Evolutionary conservation across 2,329 filamentous ascomycete genomes (phyloP).

Genomic region (Fusarium kyushuense): DNA sequence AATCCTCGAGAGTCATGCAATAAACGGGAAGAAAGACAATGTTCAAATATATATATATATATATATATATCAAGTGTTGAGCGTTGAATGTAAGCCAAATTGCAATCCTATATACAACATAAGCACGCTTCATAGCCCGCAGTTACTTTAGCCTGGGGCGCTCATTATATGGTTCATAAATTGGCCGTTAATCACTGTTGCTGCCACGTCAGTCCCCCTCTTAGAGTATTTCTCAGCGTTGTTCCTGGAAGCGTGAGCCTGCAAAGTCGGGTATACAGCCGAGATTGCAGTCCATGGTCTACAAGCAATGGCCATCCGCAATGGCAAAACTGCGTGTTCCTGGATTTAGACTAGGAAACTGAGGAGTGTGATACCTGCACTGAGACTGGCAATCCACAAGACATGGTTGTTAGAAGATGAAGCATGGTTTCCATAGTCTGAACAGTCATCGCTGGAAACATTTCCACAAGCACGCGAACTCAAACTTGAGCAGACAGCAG

Average conservation of each 20-base stretch:
- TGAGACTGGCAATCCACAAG: conserved; percentile 28
- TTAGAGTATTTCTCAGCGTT: not conserved
- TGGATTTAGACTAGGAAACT: conserved; percentile 19
- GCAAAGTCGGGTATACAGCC: not conserved
- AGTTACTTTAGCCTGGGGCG: not conserved
- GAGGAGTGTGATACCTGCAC: conserved; percentile 30
- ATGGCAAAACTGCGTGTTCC: not conserved
- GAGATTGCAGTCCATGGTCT: not conserved
- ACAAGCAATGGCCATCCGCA: not conserved
- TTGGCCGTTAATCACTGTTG: not conserved
- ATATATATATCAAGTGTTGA: conserved; percentile 1
- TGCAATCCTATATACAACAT: conserved; percentile 20
- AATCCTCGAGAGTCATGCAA: not conserved
- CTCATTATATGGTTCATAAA: conserved; percentile 25
- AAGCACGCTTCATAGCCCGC: conserved; percentile 23
- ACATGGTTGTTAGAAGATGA: conserved; percentile 14
- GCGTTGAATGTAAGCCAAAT: conserved; percentile 3
- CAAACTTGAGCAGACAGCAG: conserved; percentile 67
- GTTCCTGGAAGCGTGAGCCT: not conserved
- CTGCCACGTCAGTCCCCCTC: not conserved
- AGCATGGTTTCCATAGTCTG: conserved; percentile 39
- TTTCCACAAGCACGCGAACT: conserved; percentile 64
- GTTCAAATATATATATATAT: not conserved
- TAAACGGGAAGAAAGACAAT: not conserved
- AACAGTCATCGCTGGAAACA: conserved; percentile 58